Base-by-base conservation (phyloP, 2,329 filamentous ascomycete genomes). In the Exutisphaerella laricina region DNA sequence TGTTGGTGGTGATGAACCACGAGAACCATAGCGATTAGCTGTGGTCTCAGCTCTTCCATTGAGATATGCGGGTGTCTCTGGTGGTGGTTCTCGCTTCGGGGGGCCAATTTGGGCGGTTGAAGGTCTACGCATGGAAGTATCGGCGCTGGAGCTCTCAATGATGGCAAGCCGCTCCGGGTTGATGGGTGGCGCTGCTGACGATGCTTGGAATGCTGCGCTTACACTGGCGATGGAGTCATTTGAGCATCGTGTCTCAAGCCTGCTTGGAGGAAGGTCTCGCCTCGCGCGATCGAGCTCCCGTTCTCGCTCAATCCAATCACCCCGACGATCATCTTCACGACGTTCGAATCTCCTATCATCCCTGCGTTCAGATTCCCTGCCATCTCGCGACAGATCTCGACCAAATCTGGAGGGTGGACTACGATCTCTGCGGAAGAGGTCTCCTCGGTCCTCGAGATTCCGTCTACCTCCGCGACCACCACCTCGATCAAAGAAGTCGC, bases 401-500 rank as follows among this genome's bases (percentile, higher is more conserved):
- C 82, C 82, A 44, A 68, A 64, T 22, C 68, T 43, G 17, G 53
- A 59, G 43, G 79, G 77, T 48, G 79, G 79, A 57, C 56, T 62
- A 21, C 61, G 58, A 20, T 56, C 83, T 28, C 59, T 75, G 41
- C 72, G 66, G 53, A 84, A 84, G 9, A 77, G 73, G 46, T 85
- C 52, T 12, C 36, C 72, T 29, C 77, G 63, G 18, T 71, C 71
- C 34, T 70, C 70, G 29, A 56, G 58, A 35, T 61, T 62, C 36
- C 71, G 70, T 14, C 74, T 63, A 48, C 73, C 63, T 30, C 70
- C 69, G 21, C 75, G 70, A 36, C 39, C 37, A 13, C 39, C 49
- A 8, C 71, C 71, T 22, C 72, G 69, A 31, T 67, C 67, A 42
- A 74, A 73, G 65, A 71, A 76, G 10, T 34, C 39, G 5, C 62